phyloP scores from a whole-genome alignment of 257 asterid genomes.

The Scutellaria barbata region DNA sequence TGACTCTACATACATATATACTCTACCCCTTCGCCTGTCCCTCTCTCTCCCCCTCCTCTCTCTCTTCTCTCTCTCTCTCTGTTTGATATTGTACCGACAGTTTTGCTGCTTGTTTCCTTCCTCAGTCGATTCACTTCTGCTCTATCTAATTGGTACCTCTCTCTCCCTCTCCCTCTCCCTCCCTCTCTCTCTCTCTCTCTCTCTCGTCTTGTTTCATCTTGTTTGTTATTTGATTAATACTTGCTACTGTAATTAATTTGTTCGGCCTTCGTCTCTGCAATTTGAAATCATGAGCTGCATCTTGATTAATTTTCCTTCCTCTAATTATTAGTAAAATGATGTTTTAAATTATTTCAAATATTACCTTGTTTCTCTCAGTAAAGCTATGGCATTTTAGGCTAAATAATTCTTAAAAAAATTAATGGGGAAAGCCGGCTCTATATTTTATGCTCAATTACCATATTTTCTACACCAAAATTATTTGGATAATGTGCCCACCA shows the following conservation, averaged over 20 bases:
- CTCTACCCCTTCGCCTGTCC: slow-evolving; percentile 21
- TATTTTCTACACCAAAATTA: background rate
- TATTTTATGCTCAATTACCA: background rate
- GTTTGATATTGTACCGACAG: slow-evolving; percentile 53
- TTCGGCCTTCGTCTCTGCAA: background rate
- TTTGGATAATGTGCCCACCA: slow-evolving; percentile 44
- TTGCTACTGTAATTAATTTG: background rate
- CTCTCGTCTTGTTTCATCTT: too few species aligned
- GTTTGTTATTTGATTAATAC: background rate
- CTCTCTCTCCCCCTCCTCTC: slow-evolving; percentile 27
- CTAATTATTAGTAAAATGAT: too few species aligned
- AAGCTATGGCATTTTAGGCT: slow-evolving; percentile 6
- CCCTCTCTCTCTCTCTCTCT: slow-evolving; percentile 5
- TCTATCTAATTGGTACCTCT: slow-evolving; percentile 30
- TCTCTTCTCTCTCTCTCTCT: background rate
- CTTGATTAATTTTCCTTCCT: too few species aligned
- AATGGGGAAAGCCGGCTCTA: slow-evolving; percentile 10
- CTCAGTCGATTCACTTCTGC: background rate
- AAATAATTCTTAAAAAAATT: background rate
- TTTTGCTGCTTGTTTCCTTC: slow-evolving; percentile 36
- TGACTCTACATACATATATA: slow-evolving; percentile 36
- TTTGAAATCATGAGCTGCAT: background rate
- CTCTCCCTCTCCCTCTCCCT: too few species aligned
- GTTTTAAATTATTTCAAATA: too few species aligned
- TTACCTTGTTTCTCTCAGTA: background rate